Evolutionary conservation across 768 basidiomycete genomes (phyloP), one percentile per base, ranked within the genome.

Genomic region (Pulveroboletus sp.): DNA sequence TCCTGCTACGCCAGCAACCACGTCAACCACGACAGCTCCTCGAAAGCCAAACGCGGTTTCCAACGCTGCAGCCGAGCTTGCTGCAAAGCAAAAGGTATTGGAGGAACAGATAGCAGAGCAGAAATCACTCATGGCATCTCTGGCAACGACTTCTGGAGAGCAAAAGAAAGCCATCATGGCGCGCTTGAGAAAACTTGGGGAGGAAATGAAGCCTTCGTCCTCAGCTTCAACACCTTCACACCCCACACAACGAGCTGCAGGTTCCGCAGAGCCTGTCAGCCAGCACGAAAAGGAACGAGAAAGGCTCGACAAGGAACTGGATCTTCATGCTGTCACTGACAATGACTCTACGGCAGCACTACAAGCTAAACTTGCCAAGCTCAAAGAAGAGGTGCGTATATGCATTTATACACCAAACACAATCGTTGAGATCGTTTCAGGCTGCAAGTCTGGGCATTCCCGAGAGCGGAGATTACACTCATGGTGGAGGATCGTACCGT

Each of bases 41-140:
- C 74, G 71, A 45, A 82, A 80, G 62, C 53, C 66, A 1, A 55
- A 69, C 29, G 52, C 59, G 17, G 38, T 72, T 21, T 63, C 72
- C 13, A 55, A 70, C 31, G 56, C 72, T 20, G 67, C 76, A 6
- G 69, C 75, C 39, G 78, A 77, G 4, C 75, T 90, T 27, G 87
- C 86, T 2, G 82, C 79, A 4, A 87, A 88, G 64, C 87, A 89
- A 60, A 80, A 85, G 51, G 72, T 85, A 33, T 68, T 91, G 19
- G 88, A 92, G 55, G 79, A 86, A 63, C 87, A 88, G 59, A 92
- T 97, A 50, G 76, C 83, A 1, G 90, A 94, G 68, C 94, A 95
- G 69, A 95, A 94, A 66, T 73, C 81, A 2, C 72, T 97, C 48
- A 87, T 97, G 82, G 76, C 76, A 7, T 79, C 80, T 29, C 68